These are phyloP conservation scores for Nicotiana benthamiana DNA, from an alignment of 257 asterid species.

Conservation along the genomic window DNA sequence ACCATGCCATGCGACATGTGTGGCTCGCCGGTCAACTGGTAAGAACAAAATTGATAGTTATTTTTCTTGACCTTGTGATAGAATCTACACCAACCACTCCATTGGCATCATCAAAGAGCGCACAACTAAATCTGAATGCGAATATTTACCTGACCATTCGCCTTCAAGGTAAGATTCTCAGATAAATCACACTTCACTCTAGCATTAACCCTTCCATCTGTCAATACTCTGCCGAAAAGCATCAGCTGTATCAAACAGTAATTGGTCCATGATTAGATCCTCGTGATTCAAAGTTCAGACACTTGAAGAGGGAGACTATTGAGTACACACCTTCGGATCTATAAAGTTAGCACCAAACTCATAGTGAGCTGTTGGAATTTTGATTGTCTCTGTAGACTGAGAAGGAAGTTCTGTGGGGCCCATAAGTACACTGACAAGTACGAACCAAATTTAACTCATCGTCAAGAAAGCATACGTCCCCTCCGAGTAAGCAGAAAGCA, in stretches of 20 bases:
- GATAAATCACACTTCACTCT: slow-evolving; percentile 81
- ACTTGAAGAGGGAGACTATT: not conserved
- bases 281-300: not conserved
- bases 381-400: slow-evolving; percentile 75
- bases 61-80: not conserved
- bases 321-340: slow-evolving; percentile 64
- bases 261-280: slow-evolving; percentile 9
- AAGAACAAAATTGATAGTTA: slow-evolving; percentile 7
- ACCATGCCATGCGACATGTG: slow-evolving; percentile 91
- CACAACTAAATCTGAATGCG: not conserved
- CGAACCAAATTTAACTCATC: not conserved
- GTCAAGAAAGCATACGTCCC: not conserved
- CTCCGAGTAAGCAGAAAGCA: not conserved
- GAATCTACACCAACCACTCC: not conserved
- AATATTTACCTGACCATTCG: slow-evolving; percentile 69
- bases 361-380: slow-evolving; percentile 77
- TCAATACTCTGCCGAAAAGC: slow-evolving; percentile 81
- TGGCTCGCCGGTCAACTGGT: slow-evolving; percentile 79
- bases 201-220: slow-evolving; percentile 89
- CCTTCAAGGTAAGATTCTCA: slow-evolving; percentile 82
- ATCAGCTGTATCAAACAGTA: slow-evolving; percentile 49
- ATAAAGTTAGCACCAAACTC: slow-evolving; percentile 93
- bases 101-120: not conserved
- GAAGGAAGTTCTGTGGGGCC: slow-evolving; percentile 90
- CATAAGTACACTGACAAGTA: slow-evolving; percentile 62